These are phyloP conservation scores for Curvularia spicifera DNA, from an alignment of 2,329 filamentous ascomycete genomes.

Conservation along the genomic window DNA sequence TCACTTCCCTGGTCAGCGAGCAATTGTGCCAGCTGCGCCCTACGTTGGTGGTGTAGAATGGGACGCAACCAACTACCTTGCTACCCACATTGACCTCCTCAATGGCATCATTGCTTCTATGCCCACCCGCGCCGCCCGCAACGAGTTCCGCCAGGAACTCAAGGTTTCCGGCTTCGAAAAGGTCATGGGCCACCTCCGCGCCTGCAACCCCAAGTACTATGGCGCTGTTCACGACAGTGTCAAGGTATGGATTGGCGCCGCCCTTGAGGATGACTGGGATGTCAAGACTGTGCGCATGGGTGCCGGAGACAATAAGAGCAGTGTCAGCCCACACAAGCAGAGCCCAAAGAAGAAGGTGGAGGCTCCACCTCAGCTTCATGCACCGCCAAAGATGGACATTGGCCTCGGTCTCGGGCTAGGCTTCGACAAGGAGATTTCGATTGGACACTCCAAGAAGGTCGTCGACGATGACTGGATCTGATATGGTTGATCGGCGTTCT, in stretches of 20 bases:
- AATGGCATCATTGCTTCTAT: slow-evolving; percentile 89
- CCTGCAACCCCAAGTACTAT: slow-evolving; percentile 98
- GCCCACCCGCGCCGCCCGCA: slow-evolving; percentile 72
- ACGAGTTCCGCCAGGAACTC: slow-evolving; percentile 76
- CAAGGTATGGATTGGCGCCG: slow-evolving; percentile 88
- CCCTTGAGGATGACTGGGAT: slow-evolving; percentile 86
- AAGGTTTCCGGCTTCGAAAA: slow-evolving; percentile 89
- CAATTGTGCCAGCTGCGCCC: slow-evolving; percentile 90
- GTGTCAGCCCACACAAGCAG: slow-evolving; percentile 45
- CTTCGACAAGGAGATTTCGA: slow-evolving; percentile 41
- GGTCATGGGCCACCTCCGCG: slow-evolving; percentile 79
- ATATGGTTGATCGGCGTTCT: slow-evolving; percentile 7
- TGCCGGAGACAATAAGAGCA: slow-evolving; percentile 49
- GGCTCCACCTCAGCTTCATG: slow-evolving; percentile 46
- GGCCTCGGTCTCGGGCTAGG: slow-evolving; percentile 36
- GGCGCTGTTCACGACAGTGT: slow-evolving; percentile 87
- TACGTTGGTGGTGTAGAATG: slow-evolving; percentile 98
- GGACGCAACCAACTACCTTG: slow-evolving; percentile 97
- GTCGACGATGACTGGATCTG: slow-evolving; percentile 46
- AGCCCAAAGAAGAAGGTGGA: slow-evolving; percentile 52
- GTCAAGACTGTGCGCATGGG: slow-evolving; percentile 81
- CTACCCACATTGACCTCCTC: slow-evolving; percentile 88
- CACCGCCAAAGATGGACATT: slow-evolving; percentile 49
- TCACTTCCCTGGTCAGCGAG: slow-evolving; percentile 83
- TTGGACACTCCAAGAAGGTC: slow-evolving; percentile 22